Percentiles rank a stretch among this genome's conserved stretches.
Conservation (phyloP, 768 basidiomycete genomes). For the Tremella yokohamensis region DNA sequence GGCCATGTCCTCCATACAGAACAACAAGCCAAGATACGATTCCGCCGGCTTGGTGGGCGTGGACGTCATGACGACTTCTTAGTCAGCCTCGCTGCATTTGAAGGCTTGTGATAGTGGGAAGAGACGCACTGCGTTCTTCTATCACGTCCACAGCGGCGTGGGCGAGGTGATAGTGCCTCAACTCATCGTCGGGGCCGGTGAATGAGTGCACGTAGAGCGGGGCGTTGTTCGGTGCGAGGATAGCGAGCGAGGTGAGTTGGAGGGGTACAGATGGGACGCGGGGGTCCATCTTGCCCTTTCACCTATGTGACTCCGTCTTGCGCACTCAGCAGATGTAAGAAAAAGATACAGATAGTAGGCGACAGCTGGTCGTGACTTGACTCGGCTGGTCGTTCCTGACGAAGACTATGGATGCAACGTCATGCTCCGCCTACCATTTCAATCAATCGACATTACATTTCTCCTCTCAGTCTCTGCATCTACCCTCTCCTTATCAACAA, state of each 20-base stretch:
- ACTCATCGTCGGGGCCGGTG: constrained; percentile 41
- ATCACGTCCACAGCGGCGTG: constrained; percentile 50
- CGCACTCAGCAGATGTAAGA: too few species aligned
- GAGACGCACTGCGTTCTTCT: constrained; percentile 46
- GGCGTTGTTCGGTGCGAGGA: constrained; percentile 43
- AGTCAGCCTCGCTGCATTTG: not conserved
- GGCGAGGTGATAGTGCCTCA: constrained; percentile 48
- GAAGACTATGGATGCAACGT: too few species aligned
- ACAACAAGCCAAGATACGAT: constrained; percentile 46
- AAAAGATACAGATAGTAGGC: too few species aligned
- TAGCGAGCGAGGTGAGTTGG: constrained; percentile 44
- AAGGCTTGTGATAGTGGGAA: not conserved
- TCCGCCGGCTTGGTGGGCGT: constrained; percentile 44
- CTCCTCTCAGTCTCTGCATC: too few species aligned
- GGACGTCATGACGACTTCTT: constrained; percentile 40
- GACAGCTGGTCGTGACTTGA: too few species aligned
- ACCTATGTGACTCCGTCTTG: too few species aligned
- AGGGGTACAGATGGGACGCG: constrained; percentile 33
- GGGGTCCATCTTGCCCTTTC: constrained; percentile 21
- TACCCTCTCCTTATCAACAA: too few species aligned
- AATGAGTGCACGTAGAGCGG: constrained; percentile 48
- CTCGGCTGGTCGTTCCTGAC: too few species aligned
- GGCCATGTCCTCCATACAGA: constrained; percentile 51
- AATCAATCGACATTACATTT: too few species aligned
- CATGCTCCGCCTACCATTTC: too few species aligned